These are phyloP conservation scores for Globisporangium yorkense DNA, from an alignment of 352 stramenopile genomes.

Conservation along the genomic window DNA sequence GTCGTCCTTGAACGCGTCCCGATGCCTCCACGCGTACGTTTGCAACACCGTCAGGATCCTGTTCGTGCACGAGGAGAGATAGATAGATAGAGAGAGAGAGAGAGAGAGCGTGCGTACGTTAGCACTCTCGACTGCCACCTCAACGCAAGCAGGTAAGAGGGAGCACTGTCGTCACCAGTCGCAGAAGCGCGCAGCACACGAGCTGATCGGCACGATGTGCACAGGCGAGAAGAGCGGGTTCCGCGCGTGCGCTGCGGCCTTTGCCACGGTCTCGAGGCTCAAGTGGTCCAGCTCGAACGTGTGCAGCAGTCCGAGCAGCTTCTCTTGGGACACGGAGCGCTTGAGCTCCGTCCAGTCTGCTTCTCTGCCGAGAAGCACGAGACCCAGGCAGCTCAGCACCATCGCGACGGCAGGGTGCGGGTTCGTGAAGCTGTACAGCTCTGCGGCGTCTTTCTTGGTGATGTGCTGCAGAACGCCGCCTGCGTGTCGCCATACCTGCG, in stretches of 20 bases:
- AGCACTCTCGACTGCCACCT: neutral
- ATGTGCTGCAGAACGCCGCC: conserved; percentile 18
- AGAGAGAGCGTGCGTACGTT: neutral
- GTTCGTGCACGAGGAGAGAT: neutral
- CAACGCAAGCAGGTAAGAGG: neutral
- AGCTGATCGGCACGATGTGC: conserved; percentile 76
- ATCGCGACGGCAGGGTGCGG: conserved; percentile 74
- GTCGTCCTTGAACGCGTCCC: conserved; percentile 26
- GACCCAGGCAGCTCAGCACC: conserved; percentile 54
- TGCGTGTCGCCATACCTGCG: conserved; percentile 31
- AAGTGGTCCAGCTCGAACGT: conserved; percentile 39
- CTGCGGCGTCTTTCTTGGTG: conserved; percentile 64
- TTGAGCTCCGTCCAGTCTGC: conserved; percentile 43
- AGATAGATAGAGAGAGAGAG: neutral
- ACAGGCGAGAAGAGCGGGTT: conserved; percentile 64
- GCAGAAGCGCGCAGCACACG: conserved; percentile 84
- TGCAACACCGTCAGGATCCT: conserved; percentile 61
- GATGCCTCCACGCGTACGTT: conserved; percentile 60
- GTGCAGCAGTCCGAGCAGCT: conserved; percentile 41
- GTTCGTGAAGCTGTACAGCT: conserved; percentile 77
- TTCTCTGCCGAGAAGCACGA: conserved; percentile 43
- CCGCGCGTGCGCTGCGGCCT: conserved; percentile 38
- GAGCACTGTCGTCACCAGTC: conserved; percentile 50
- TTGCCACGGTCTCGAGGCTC: conserved; percentile 21
- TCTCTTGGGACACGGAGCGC: conserved; percentile 56